Percentiles rank a stretch among this genome's conserved stretches.
Conservation (phyloP, 176 grass and related monocot species). For the Bolboschoenus planiculmis region DNA sequence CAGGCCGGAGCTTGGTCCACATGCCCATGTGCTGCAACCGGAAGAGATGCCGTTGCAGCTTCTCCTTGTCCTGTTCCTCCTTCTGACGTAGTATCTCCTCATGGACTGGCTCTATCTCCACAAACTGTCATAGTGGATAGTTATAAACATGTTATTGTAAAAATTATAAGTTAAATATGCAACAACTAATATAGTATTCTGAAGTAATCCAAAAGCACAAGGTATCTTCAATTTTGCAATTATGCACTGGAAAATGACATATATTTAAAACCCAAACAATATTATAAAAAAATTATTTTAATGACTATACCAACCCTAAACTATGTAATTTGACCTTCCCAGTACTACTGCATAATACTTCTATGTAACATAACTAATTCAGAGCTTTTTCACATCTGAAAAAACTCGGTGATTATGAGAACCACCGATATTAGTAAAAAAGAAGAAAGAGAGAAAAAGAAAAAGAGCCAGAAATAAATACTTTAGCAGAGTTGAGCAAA, state of each 20-base stretch:
- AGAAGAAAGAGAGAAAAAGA: not conserved
- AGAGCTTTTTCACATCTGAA: not conserved
- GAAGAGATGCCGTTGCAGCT: slow-evolving; percentile 70
- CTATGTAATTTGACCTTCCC: not conserved
- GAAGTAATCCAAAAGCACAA: not conserved
- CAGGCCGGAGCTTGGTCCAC: slow-evolving; percentile 97
- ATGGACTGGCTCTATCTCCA: slow-evolving; percentile 70
- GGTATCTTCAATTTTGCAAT: not conserved
- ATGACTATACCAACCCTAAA: not conserved
- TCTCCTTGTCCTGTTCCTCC: slow-evolving; percentile 77
- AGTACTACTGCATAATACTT: not conserved
- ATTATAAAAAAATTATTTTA: not conserved
- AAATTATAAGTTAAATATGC: not conserved
- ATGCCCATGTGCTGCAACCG: slow-evolving; percentile 85
- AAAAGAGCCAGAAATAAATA: slow-evolving; percentile 28
- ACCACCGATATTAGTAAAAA: not conserved
- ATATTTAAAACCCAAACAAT: not conserved
- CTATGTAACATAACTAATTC: not conserved
- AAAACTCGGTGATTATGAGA: too few species aligned
- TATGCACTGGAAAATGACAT: not conserved
- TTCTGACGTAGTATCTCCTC: slow-evolving; percentile 87
- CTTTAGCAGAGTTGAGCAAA: slow-evolving; percentile 95
- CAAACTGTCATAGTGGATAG: slow-evolving; percentile 48
- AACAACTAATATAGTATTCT: not conserved
- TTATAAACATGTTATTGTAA: not conserved